Evolutionary conservation across 2,329 filamentous ascomycete genomes (phyloP).

Genomic region (Rhynchosporium agropyri): DNA sequence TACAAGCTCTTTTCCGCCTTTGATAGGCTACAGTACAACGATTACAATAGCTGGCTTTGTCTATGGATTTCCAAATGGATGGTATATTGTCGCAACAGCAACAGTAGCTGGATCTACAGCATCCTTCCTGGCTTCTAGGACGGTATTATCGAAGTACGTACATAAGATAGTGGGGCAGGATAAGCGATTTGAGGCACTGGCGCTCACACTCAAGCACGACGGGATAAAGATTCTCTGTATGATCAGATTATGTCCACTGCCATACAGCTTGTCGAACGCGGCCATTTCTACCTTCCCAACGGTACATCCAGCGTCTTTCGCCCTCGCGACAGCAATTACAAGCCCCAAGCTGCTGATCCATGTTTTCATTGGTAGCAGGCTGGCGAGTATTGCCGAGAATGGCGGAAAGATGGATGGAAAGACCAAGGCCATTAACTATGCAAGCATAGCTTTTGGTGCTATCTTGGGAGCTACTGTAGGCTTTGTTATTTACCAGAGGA

Average conservation of each 20-base stretch:
- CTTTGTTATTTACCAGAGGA: constrained; percentile 79
- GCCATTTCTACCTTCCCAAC: constrained; percentile 93
- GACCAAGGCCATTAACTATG: constrained; percentile 82
- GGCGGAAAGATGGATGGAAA: constrained; percentile 79
- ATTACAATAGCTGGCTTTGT: constrained; percentile 71
- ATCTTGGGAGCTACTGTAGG: constrained; percentile 75
- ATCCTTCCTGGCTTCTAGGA: constrained; percentile 80
- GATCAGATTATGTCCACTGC: constrained; percentile 89
- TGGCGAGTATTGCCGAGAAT: constrained; percentile 81
- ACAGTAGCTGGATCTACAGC: constrained; percentile 77
- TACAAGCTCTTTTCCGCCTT: constrained; percentile 67
- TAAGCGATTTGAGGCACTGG: constrained; percentile 83
- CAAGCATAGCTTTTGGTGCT: constrained; percentile 74
- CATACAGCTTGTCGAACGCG: constrained; percentile 91
- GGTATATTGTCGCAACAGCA: constrained; percentile 71
- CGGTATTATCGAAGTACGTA: constrained; percentile 77
- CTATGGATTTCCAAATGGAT: constrained; percentile 72
- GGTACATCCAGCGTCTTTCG: constrained; percentile 75
- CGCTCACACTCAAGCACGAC: constrained; percentile 86
- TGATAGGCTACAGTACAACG: constrained; percentile 71
- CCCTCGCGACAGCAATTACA: constrained; percentile 78
- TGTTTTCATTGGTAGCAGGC: constrained; percentile 84
- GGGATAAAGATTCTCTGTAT: constrained; percentile 86
- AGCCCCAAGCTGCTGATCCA: constrained; percentile 88
- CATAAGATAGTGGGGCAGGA: constrained; percentile 79